Percentiles rank a stretch among this genome's conserved stretches.
Evolutionary conservation across 257 asterid genomes (phyloP).

Genomic region (Verbena officinalis): DNA sequence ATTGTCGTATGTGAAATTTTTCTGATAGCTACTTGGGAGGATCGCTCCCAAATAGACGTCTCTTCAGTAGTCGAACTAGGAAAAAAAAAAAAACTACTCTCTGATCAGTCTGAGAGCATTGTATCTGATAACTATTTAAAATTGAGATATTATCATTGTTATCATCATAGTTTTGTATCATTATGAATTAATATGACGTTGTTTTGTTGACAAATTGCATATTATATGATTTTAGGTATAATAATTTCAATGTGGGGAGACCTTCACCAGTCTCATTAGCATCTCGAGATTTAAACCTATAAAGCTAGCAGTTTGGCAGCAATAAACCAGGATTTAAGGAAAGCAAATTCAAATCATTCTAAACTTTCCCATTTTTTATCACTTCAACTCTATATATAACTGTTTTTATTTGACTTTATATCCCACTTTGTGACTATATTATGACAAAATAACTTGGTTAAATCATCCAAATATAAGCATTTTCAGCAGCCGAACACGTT

Average conservation of each 20-base stretch:
- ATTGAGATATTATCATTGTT: slow-evolving; percentile 7
- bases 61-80: too few relatives aligned
- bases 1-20: too few relatives aligned
- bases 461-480: too few relatives aligned
- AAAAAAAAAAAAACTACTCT: too few relatives aligned
- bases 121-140: not conserved
- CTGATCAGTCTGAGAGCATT: not conserved
- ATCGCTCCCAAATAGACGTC: too few relatives aligned
- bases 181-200: not conserved
- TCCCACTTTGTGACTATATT: too few relatives aligned
- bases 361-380: not conserved
- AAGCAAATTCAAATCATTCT: slow-evolving; percentile 28
- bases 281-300: slow-evolving; percentile 5
- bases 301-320: slow-evolving; percentile 22
- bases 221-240: not conserved
- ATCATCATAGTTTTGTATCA: not conserved
- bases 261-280: not conserved
- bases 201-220: not conserved
- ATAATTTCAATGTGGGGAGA: not conserved
- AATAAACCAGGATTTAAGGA: slow-evolving; percentile 37
- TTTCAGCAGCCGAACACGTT: too few relatives aligned
- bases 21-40: too few relatives aligned
- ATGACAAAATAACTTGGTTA: too few relatives aligned
- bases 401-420: too few relatives aligned
- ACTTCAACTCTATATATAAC: too few relatives aligned